A percentile compares a stretch with the other conserved stretches of the same genome.
phyloP scores from a whole-genome alignment of 148 eudicot species.

The Vaccinium myrtillus region DNA sequence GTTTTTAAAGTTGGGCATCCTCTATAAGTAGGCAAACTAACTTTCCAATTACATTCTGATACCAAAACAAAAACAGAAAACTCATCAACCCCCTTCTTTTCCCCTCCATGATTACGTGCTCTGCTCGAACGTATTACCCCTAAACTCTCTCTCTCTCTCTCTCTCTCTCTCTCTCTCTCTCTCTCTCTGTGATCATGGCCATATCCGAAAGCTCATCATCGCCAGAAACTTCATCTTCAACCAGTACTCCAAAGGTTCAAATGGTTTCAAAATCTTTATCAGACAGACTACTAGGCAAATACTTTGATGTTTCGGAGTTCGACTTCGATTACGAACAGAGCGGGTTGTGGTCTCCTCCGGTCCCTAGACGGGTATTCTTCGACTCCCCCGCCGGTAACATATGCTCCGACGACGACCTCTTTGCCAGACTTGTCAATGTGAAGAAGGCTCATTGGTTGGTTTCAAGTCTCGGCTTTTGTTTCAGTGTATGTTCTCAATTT shows the following conservation, averaged over 20 bases:
- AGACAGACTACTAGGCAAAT: conserved; percentile 56
- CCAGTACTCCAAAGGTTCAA: conserved; percentile 19
- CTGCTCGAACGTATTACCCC: too few relatives aligned
- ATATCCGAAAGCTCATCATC: conserved; percentile 2
- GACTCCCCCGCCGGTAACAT: conserved; percentile 37
- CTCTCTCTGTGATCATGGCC: conserved; percentile 8
- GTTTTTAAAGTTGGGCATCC: neutral
- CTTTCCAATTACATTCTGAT: neutral
- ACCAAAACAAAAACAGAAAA: neutral
- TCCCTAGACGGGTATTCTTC: conserved; percentile 41
- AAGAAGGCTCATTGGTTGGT: conserved; percentile 18
- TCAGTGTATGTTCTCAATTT: conserved; percentile 11
- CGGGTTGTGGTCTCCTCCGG: conserved; percentile 56
- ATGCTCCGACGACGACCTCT: conserved; percentile 18
- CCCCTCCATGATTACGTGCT: neutral
- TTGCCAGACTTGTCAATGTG: neutral
- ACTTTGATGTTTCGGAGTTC: conserved; percentile 59
- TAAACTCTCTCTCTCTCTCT: neutral
- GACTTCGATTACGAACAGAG: conserved; percentile 55
- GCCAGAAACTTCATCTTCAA: neutral
- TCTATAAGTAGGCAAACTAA: neutral
- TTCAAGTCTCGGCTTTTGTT: neutral
- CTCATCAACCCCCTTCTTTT: neutral
- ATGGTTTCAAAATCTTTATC: conserved; percentile 48
- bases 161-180: neutral